phyloP scores from a whole-genome alignment of 2,329 filamentous ascomycete genomes.

The Pyrenophora tritici-repentis region DNA sequence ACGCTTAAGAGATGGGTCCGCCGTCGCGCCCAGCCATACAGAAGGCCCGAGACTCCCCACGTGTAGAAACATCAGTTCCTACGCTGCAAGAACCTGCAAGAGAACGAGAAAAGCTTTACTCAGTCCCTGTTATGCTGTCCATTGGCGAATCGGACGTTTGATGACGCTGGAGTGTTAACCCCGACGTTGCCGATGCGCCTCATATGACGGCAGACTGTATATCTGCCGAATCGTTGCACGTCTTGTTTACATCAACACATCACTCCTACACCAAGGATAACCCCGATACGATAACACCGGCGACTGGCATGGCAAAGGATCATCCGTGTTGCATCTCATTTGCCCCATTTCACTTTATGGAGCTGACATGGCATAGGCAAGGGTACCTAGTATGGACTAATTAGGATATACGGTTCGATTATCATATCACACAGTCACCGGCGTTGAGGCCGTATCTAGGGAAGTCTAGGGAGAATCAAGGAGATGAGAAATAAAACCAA shows the following conservation, averaged over 20 bases:
- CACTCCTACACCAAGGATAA: not conserved
- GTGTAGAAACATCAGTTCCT: conserved; percentile 20
- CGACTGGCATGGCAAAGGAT: no score
- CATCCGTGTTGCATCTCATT: no score
- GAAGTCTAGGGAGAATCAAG: not conserved
- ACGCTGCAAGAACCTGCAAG: conserved; percentile 8
- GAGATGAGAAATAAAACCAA: not conserved
- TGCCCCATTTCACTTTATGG: no score
- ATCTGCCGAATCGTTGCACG: not conserved
- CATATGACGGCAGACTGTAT: not conserved
- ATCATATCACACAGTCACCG: no score
- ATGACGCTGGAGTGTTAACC: conserved; percentile 1
- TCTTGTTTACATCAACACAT: no score
- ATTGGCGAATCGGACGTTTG: not conserved
- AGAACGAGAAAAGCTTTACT: conserved; percentile 9
- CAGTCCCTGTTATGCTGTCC: not conserved
- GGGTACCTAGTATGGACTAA: no score
- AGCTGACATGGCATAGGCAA: no score
- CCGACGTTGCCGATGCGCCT: not conserved
- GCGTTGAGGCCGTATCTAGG: no score
- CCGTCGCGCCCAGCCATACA: conserved; percentile 24
- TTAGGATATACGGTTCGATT: no score
- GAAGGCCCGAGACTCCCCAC: conserved; percentile 19
- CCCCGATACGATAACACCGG: not conserved
- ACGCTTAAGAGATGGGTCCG: conserved; percentile 14